Evolutionary conservation across 306 rosid species (phyloP), one percentile per base, ranked within the genome.

Genomic region (Senna tora): DNA sequence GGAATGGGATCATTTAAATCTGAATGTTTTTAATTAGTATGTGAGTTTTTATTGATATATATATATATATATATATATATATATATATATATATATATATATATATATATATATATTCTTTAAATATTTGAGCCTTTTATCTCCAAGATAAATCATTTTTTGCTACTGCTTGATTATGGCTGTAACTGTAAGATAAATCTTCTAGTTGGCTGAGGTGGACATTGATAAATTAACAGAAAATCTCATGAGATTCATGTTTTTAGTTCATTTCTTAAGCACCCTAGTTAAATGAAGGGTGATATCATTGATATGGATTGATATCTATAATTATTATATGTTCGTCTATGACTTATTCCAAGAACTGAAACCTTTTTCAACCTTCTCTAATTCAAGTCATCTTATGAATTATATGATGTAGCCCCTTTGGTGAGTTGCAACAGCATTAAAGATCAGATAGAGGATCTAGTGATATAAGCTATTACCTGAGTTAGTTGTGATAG

Each of bases 1-100:
- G 45, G 67, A 36, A 56, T 57, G 25, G 19, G 75, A 30, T 53
- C 41, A 54, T 59, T 63, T 52, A 56, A 42, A 56, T 20, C 22
- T 9, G 39, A 43, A 72, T 58, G 19, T 14, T 58, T 53, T 14
- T 42, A 45, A 72, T 17, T 30, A 15, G 20, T 50, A 10, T 41
- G 47, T 41, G 51, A 6, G 21, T 42, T 50, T 45, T 15, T n/a
- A n/a, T n/a, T n/a, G n/a, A 1, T 25, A 56, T 38, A 38, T 28
- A 43, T 65, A 67, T 10, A 55, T n/a, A 9, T 65, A 65, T 19
- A 19, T 55, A 50, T 42, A 52, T 39, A 1, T 25, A 56, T 38
- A 38, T 28, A 43, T 65, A 67, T 10, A 55, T n/a, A 9, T 65
- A 65, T 19, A 19, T 55, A 1, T 25, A 56, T 38, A 38, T 28